Evolutionary conservation across 2,329 filamentous ascomycete species (phyloP), one percentile per base, ranked within the genome.

Genomic region (Aureobasidium sp.): DNA sequence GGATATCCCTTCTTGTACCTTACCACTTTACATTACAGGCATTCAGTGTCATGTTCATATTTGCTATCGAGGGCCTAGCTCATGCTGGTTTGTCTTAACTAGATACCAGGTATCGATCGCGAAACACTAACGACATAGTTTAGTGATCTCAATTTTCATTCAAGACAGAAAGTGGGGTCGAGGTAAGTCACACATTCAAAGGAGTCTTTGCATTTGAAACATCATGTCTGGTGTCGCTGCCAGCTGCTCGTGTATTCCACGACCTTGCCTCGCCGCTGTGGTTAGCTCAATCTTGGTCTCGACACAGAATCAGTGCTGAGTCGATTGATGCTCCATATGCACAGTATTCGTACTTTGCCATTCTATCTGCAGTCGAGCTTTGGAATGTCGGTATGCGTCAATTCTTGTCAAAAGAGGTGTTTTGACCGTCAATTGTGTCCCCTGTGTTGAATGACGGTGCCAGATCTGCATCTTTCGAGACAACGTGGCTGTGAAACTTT

Each of bases 1-100:
- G 54, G 54, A 58, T 58, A 58, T 37, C 22, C 53, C 54, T 58
- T 58, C 54, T 58, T 58, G 54, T 58, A 58, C 29, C 54, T 58
- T 47, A 58, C 42, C 22, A 24, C 39, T 58, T 15, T 54, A 48
- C 54, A 58, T 47, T 29, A 37, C 15, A 58, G 54, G 42, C 42
- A 48, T 48, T 47, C 54, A 58, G 54, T 58, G 54, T 39, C 54
- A 29, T 48, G 54, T 58, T 48, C 42, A 47, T 58, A 47, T 14
- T 19, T 58, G 37, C 50, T 17, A 29, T 42, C 2, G 29, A 14
- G 24, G 15, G 19, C 29, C 19, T n/a, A 29, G 50, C 22, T 53
- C 14, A 19, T 37, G 49, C 22, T 53, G 49, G 14, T 9, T 39
- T 22, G 29, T 53, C 49, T 12, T 37, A 7, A 3, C 14, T 12